Evolutionary conservation across 345 rosid species (phyloP), one percentile per base, ranked within the genome.

Genomic region (Gossypium thurberi): DNA sequence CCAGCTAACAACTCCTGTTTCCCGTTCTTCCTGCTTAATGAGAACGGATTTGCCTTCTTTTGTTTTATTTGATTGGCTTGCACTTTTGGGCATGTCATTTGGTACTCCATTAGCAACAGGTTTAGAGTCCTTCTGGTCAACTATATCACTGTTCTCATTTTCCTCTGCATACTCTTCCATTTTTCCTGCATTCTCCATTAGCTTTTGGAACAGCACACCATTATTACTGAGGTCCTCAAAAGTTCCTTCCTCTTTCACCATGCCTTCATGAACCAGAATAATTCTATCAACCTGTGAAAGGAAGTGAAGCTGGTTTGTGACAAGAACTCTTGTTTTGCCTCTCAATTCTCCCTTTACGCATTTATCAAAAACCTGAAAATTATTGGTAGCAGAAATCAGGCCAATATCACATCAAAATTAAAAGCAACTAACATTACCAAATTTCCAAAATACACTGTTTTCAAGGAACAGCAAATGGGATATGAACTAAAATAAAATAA

Each of bases 121-220:
- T 81, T 85, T 85, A 66, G 84, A 74, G 64, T 80, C 75, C 47
- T 79, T 75, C 59, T 76, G 64, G 76, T 89, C 96, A 68, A 58
- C 75, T 28, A 74, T 74, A 72, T 88, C 85, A 59, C 74, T 85
- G 74, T 81, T 86, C 75, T 79, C 91, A 73, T 81, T 83, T 79
- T 88, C 99, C 77, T 89, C 99, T 21, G 65, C 88, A 77, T 87
- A 89, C 55, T 95, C 98, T 87, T 95, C 99, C 87, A 95, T 89
- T 85, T 95, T 95, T 26, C 99, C 99, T 5, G 99, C 99, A 88
- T 95, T 92, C 88, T 95, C 98, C 98, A 95, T 92, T 42, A 92
- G 87, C 84, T 84, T 92, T 75, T 90, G 93, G 84, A 95, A 95
- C 82, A 86, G 68, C 53, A 78, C 69, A 37, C 98, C 99, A 78